Evolutionary conservation across 2,329 filamentous ascomycete species (phyloP).

Genomic region (Alternaria alternata): DNA sequence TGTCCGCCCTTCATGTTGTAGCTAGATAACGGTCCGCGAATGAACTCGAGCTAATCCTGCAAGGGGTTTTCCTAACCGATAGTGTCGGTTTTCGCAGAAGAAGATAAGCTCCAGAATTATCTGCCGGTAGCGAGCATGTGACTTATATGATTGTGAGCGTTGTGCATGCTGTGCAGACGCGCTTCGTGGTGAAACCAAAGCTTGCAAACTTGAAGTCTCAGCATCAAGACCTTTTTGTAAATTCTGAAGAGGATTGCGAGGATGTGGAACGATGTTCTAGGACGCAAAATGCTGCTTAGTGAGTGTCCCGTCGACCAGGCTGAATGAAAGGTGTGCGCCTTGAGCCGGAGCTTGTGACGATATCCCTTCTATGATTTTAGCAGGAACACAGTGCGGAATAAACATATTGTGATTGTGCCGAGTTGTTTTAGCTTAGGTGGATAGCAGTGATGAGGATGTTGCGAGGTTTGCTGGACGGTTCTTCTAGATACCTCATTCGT

Average conservation of each 20-base stretch:
- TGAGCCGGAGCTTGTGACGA: background rate
- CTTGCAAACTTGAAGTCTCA: background rate
- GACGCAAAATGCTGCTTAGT: background rate
- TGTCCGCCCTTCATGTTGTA: background rate
- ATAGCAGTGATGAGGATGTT: background rate
- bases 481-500: background rate
- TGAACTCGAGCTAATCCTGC: background rate
- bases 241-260: background rate
- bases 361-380: background rate
- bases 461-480: background rate
- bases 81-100: background rate
- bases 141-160: background rate
- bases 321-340: background rate
- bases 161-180: background rate
- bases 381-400: background rate
- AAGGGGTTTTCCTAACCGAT: background rate
- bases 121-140: background rate
- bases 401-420: background rate
- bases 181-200: background rate
- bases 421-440: background rate
- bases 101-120: background rate
- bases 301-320: background rate
- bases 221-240: background rate
- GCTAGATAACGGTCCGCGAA: background rate
- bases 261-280: accelerated